Evolutionary conservation across 495 filamentous ascomycete species (phyloP).

Genomic region (Penicillium bovifimosum): DNA sequence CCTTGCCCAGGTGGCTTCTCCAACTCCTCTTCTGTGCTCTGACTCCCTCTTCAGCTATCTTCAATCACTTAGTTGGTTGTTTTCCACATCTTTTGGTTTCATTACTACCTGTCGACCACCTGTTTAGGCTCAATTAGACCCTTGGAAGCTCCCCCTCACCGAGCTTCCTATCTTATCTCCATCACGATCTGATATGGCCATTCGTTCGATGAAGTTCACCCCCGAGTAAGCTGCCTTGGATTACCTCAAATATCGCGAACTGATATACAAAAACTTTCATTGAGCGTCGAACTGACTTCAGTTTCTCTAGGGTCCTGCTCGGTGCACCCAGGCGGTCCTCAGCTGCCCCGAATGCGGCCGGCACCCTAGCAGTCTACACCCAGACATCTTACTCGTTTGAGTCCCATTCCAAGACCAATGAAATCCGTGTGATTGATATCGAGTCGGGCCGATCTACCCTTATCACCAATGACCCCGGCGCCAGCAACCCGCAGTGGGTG

Average conservation of each 20-base stretch:
- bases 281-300: constrained; percentile 7
- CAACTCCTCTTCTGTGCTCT: constrained; percentile 4
- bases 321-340: constrained; percentile 75
- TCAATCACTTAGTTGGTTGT: neutral
- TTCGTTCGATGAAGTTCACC: constrained; percentile 64
- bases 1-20: constrained; percentile 3
- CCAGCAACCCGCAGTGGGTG: constrained; percentile 74
- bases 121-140: neutral
- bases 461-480: constrained; percentile 57
- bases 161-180: constrained; percentile 15
- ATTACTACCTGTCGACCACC: neutral
- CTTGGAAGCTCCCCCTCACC: constrained; percentile 3
- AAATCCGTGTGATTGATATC: constrained; percentile 73
- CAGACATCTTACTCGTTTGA: constrained; percentile 80
- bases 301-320: constrained; percentile 57
- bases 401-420: constrained; percentile 64
- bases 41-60: neutral
- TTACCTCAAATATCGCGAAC: neutral
- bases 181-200: constrained; percentile 48
- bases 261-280: neutral
- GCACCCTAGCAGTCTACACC: constrained; percentile 65
- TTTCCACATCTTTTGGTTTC: neutral
- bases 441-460: constrained; percentile 58
- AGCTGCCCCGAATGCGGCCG: constrained; percentile 68
- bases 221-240: constrained; percentile 49